phyloP scores from a whole-genome alignment of 2,329 filamentous ascomycete genomes.

The Aspergillus sp. region DNA sequence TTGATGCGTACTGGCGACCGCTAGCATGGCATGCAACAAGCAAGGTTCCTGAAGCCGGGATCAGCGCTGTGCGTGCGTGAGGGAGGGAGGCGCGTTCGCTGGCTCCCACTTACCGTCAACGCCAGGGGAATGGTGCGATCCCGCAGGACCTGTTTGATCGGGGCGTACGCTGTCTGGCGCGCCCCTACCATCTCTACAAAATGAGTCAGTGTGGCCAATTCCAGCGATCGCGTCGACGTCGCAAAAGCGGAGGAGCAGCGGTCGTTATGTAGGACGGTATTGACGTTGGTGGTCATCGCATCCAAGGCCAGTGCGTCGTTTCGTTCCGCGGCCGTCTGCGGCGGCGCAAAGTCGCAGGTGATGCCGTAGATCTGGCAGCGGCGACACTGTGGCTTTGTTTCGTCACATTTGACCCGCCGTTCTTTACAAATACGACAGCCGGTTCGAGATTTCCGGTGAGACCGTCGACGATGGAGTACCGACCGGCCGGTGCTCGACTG shows the following conservation, averaged over 20 bases:
- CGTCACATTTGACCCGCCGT: slow-evolving; percentile 1
- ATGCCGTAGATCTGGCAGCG: not conserved
- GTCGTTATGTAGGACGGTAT: not conserved
- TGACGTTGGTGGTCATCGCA: not conserved
- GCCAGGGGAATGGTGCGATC: not conserved
- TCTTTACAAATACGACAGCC: not conserved
- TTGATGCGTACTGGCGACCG: slow-evolving; percentile 1
- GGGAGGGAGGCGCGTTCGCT: too few relatives aligned
- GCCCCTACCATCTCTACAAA: not conserved
- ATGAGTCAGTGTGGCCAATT: not conserved
- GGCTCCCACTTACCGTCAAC: not conserved
- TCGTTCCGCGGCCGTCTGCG: not conserved
- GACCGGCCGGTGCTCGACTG: not conserved
- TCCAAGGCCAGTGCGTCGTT: not conserved
- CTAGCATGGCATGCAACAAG: not conserved
- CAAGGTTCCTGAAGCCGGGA: not conserved
- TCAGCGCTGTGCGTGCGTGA: not conserved
- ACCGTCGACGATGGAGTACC: not conserved
- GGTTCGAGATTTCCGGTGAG: not conserved
- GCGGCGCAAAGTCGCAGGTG: not conserved
- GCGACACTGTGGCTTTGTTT: not conserved
- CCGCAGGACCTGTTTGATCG: not conserved
- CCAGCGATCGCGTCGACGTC: not conserved
- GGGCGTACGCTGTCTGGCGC: not conserved
- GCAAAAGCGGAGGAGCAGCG: too few relatives aligned